Percentiles rank a stretch among this genome's conserved stretches.
Evolutionary conservation across 2,329 filamentous ascomycete species (phyloP).

Genomic region (Sordariomycetes sp.): DNA sequence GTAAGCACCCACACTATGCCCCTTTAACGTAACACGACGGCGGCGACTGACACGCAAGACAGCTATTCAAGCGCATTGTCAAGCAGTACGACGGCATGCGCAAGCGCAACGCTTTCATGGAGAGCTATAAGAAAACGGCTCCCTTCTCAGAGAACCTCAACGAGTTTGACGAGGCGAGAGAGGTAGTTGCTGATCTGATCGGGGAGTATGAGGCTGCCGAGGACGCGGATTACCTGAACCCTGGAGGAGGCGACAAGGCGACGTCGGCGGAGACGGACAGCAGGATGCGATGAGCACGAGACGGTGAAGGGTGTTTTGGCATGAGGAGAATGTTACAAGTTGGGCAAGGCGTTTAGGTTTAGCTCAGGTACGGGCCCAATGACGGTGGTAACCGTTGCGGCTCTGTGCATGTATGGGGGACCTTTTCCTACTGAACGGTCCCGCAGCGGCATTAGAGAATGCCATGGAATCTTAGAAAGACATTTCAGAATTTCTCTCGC

Average conservation of each 20-base stretch:
- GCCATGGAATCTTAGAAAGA: too few species aligned
- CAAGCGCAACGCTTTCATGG: slow-evolving; percentile 94
- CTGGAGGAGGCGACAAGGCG: slow-evolving; percentile 46
- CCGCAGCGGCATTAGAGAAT: too few species aligned
- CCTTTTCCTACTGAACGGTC: too few species aligned
- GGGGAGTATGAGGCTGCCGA: slow-evolving; percentile 95
- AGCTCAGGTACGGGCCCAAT: background rate
- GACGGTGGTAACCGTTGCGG: too few species aligned
- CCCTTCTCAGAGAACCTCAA: slow-evolving; percentile 85
- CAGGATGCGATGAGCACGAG: too few species aligned
- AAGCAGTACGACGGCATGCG: slow-evolving; percentile 88
- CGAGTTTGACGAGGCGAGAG: slow-evolving; percentile 90
- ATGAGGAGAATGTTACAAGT: background rate
- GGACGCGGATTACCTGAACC: slow-evolving; percentile 78
- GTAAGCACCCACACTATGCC: slow-evolving; percentile 31
- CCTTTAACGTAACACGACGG: too few species aligned
- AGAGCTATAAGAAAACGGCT: slow-evolving; percentile 91
- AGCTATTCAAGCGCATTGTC: slow-evolving; percentile 89
- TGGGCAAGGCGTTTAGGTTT: background rate
- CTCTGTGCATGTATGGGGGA: too few species aligned
- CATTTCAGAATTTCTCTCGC: too few species aligned
- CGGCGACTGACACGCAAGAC: background rate
- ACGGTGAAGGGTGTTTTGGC: too few species aligned
- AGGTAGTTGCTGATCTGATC: slow-evolving; percentile 86
- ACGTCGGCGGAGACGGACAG: slow-evolving; percentile 45